Percentiles rank a stretch among this genome's conserved stretches.
These are phyloP conservation scores for Cicer pinnatifidum DNA, from an alignment of 306 rosid genomes.

Conservation along the genomic window DNA sequence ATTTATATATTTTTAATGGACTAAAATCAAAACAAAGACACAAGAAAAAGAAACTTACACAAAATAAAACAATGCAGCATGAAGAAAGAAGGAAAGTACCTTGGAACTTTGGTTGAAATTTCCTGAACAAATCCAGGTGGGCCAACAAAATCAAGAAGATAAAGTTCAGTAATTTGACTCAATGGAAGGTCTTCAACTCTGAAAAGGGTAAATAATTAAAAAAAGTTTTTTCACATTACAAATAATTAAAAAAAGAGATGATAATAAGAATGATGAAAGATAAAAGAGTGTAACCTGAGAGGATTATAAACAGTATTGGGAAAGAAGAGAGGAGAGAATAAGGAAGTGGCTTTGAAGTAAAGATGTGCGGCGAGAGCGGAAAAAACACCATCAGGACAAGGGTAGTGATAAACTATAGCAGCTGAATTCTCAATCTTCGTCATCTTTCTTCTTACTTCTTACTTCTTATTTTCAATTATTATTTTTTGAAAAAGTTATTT, in stretches of 20 bases:
- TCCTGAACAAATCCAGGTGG: constrained; percentile 72
- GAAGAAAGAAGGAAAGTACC: constrained; percentile 32
- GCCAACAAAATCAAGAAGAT: constrained; percentile 84
- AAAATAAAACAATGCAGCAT: no score
- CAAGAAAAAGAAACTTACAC: neutral
- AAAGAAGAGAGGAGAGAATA: constrained; percentile 58
- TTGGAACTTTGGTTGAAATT: constrained; percentile 59
- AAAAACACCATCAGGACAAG: constrained; percentile 89
- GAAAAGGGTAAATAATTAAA: constrained; percentile 21
- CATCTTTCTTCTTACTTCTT: neutral
- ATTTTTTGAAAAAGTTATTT: no score
- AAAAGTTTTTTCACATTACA: no score
- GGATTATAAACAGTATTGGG: constrained; percentile 84
- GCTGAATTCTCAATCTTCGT: constrained; percentile 38
- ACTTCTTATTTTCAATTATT: no score
- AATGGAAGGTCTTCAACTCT: constrained; percentile 69
- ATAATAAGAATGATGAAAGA: neutral
- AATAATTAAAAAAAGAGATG: no score
- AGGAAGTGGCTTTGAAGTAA: constrained; percentile 67
- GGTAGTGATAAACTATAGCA: constrained; percentile 87
- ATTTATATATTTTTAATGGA: neutral
- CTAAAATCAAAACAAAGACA: neutral
- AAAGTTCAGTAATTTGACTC: constrained; percentile 59
- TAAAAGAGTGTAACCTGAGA: constrained; percentile 45
- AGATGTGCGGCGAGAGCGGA: constrained; percentile 94